These are phyloP conservation scores for Loxodes magnus DNA, from an alignment of 73 alveolate genomes.

Conservation along the genomic window DNA sequence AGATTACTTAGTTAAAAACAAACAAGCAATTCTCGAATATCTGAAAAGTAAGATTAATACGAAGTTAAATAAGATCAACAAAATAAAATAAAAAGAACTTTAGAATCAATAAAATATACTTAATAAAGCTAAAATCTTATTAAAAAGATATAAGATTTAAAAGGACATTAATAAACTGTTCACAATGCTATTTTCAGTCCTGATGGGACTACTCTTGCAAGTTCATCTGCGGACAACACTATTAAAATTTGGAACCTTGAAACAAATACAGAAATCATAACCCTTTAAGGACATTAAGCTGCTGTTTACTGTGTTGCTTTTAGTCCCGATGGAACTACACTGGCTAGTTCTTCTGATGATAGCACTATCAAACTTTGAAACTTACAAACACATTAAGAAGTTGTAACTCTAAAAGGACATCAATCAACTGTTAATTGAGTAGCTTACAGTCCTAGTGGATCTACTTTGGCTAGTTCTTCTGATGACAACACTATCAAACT, in stretches of 20 bases:
- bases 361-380: slow-evolving; percentile 82
- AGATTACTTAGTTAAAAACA: no score
- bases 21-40: no score
- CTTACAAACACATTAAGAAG: slow-evolving; percentile 54
- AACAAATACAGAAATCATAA: slow-evolving; percentile 88
- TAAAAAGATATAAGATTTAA: no score
- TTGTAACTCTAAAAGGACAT: slow-evolving; percentile 84
- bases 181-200: no score
- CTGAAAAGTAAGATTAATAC: no score
- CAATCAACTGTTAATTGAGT: slow-evolving; percentile 88
- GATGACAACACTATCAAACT: no score
- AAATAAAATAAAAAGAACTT: no score
- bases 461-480: no score
- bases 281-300: slow-evolving; percentile 74
- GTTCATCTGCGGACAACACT: slow-evolving; percentile 98
- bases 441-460: slow-evolving; percentile 98
- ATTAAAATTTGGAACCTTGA: slow-evolving; percentile 95
- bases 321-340: slow-evolving; percentile 73
- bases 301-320: slow-evolving; percentile 75
- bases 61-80: no score
- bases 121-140: no score
- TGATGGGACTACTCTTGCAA: slow-evolving; percentile 80
- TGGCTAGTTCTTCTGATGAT: slow-evolving; percentile 85
- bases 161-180: no score
- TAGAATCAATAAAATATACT: no score